Evolutionary conservation across 768 basidiomycete genomes (phyloP).

Genomic region (Boletus barrowsii): DNA sequence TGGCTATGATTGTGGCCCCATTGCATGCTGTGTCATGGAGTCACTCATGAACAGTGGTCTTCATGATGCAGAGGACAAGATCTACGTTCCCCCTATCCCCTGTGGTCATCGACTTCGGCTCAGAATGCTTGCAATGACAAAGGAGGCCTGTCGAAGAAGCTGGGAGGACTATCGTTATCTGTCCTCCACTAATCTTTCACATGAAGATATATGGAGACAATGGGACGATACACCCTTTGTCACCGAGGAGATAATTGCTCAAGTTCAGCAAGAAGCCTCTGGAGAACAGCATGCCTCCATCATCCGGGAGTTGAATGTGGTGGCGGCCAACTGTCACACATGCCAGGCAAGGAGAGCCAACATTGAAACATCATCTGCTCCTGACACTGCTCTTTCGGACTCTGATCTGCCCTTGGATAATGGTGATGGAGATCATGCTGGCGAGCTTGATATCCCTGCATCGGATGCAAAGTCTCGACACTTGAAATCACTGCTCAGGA

Average conservation of each 20-base stretch:
- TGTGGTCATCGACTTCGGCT: slow-evolving; percentile 1
- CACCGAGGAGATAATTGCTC: background rate
- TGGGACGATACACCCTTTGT: background rate
- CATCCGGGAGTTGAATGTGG: background rate
- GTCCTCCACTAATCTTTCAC: background rate
- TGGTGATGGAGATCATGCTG: no score
- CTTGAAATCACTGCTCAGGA: background rate
- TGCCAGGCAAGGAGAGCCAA: background rate
- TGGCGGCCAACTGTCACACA: background rate
- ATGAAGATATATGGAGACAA: background rate
- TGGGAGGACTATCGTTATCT: slow-evolving; percentile 4
- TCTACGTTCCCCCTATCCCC: background rate
- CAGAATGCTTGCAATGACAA: background rate
- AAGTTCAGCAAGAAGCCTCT: background rate
- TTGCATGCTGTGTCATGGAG: slow-evolving; percentile 1
- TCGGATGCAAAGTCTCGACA: background rate
- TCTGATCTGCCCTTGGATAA: no score
- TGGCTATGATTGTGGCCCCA: slow-evolving; percentile 8
- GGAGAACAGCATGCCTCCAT: slow-evolving; percentile 1
- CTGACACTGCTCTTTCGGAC: no score
- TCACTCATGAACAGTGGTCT: background rate
- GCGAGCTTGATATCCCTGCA: background rate
- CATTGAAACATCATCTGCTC: no score
- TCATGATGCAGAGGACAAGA: background rate
- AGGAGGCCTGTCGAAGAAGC: background rate